phyloP scores from a whole-genome alignment of 805 yeast genomes.

The Ogataea kodamae region DNA sequence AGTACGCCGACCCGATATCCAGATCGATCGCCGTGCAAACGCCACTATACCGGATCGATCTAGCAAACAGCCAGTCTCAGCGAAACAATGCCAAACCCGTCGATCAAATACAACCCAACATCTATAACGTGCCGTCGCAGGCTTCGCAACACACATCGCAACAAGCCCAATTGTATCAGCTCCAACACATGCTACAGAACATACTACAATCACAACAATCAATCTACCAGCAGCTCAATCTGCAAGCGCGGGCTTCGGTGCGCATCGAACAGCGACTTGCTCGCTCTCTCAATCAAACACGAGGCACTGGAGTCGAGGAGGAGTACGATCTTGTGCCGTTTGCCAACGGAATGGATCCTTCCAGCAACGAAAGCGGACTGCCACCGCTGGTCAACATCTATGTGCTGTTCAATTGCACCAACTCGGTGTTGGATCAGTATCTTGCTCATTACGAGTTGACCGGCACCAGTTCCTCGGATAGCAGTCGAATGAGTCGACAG shows the following conservation, averaged over 20 bases:
- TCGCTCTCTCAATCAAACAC: constrained; percentile 21
- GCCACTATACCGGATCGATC: constrained; percentile 23
- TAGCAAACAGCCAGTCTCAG: constrained; percentile 9
- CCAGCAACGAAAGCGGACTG: constrained; percentile 18
- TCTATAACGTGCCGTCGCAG: constrained; percentile 16
- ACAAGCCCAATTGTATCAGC: constrained; percentile 16
- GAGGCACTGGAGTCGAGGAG: constrained; percentile 32
- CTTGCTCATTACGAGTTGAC: constrained; percentile 21
- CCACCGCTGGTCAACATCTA: constrained; percentile 28
- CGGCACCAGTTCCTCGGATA: constrained; percentile 2
- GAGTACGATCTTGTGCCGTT: constrained; percentile 30
- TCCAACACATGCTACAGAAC: constrained; percentile 18
- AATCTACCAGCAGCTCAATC: constrained; percentile 19
- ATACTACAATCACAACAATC: constrained; percentile 19
- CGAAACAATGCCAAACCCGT: constrained; percentile 11
- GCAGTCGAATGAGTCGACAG: constrained; percentile 15
- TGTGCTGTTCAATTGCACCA: constrained; percentile 24
- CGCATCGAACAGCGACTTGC: constrained; percentile 30
- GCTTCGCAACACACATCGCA: constrained; percentile 13
- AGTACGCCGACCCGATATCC: constrained; percentile 21
- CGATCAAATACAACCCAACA: constrained; percentile 17
- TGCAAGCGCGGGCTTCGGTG: constrained; percentile 22
- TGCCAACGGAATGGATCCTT: constrained; percentile 26
- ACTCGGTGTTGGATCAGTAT: constrained; percentile 19
- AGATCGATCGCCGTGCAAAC: constrained; percentile 23